Evolutionary conservation across 805 yeast genomes (phyloP), one percentile per base, ranked within the genome.

Genomic region (Yarrowia sp.): DNA sequence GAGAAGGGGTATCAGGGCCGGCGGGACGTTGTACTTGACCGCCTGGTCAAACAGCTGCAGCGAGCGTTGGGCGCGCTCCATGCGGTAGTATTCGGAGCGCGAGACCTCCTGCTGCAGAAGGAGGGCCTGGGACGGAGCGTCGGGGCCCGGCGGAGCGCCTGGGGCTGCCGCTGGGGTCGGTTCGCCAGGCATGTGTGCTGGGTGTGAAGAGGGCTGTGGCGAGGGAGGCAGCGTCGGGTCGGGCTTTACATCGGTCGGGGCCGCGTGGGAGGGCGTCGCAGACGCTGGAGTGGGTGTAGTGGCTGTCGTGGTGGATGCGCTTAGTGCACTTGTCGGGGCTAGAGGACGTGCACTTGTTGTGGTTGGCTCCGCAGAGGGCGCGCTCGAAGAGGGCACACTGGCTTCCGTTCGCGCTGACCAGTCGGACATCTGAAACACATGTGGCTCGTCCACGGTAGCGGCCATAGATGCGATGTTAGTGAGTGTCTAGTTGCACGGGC

Each of bases 101-200:
- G 97, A 87, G 44, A 81, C 78, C 71, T 92, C 97, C 69, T 87
- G 93, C 70, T 90, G 91, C 2, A 83, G 72, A 59, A 84, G 78
- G 29, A 87, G 78, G 32, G 41, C 31, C 3, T 13, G 25, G 9
- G 44, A 22, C 27, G 27, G 16, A 32, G 39, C 3, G 29, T 7
- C 4, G 36, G 13, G 1, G 44, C 16, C 18, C 16, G 44, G 27
- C 18, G 44, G 29, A 7, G n/a, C 7, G 8, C n/a, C n/a, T 14
- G 42, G 12, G 22, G 22, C 7, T 7, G 38, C 6, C 39, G 55
- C 8, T 13, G 56, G 4, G 24, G 21, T 16, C 19, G 41, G 14
- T n/a, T n/a, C 16, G 42, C 14, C 32, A 2, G 38, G 14, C 27
- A 22, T 21, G 56, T 44, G 51, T 27, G 22, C 32, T 25, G 32